Percentiles rank a stretch among this genome's conserved stretches.
Evolutionary conservation across 1,284 basidiomycete species (phyloP).

Genomic region (Cystobasidium slooffiae): DNA sequence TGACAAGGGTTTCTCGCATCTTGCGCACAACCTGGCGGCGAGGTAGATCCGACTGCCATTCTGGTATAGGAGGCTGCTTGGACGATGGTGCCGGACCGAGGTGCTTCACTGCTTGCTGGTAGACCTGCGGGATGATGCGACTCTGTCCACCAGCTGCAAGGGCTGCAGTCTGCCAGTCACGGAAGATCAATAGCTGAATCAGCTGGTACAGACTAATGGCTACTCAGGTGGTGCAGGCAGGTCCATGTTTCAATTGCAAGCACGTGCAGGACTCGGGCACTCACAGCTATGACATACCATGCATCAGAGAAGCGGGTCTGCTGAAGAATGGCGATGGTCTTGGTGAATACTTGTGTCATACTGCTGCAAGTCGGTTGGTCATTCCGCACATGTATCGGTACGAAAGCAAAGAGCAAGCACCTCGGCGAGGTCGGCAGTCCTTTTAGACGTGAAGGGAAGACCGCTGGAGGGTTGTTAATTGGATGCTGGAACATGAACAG

Average conservation of each 20-base stretch:
- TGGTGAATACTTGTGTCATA: neutral
- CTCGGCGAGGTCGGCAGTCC: too few relatives aligned
- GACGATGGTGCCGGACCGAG: slow-evolving; percentile 17
- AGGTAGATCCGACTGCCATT: slow-evolving; percentile 25
- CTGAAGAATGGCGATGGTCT: slow-evolving; percentile 5
- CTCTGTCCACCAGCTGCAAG: slow-evolving; percentile 28
- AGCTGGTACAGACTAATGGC: neutral
- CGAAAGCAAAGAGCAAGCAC: neutral
- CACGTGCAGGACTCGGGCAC: neutral
- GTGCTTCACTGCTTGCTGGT: slow-evolving; percentile 18
- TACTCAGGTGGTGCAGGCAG: too few relatives aligned
- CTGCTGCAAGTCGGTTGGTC: neutral
- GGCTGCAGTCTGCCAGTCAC: slow-evolving; percentile 3
- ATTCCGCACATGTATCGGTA: neutral
- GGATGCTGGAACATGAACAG: too few relatives aligned
- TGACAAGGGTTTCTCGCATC: slow-evolving; percentile 38
- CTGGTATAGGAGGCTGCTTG: neutral
- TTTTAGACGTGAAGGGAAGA: too few relatives aligned
- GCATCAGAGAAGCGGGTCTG: slow-evolving; percentile 14
- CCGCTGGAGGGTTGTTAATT: too few relatives aligned
- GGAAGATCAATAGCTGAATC: neutral
- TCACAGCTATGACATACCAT: slow-evolving; percentile 28
- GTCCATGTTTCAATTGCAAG: neutral
- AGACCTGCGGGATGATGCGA: slow-evolving; percentile 23
- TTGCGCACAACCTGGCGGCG: slow-evolving; percentile 29